phyloP scores from a whole-genome alignment of 2,329 filamentous ascomycete species.

The Lasiodiplodia sp. region DNA sequence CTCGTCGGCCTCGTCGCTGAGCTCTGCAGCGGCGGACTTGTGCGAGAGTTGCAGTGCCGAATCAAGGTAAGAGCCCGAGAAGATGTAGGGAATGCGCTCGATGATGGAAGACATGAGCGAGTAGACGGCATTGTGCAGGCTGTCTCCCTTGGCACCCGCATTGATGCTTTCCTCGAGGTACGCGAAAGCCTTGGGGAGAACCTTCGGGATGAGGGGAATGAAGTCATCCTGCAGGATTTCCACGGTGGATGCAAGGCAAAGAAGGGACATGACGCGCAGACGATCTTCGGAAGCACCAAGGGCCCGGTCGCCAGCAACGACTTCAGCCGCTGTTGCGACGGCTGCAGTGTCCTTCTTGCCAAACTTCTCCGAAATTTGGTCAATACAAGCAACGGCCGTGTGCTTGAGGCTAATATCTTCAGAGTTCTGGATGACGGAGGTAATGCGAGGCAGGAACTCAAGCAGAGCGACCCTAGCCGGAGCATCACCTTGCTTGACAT shows the following conservation, averaged over 20 bases:
- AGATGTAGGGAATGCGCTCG: conserved; percentile 87
- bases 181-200: conserved; percentile 73
- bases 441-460: conserved; percentile 80
- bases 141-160: conserved; percentile 60
- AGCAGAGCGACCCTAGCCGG: conserved; percentile 75
- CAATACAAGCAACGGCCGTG: conserved; percentile 86
- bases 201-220: conserved; percentile 79
- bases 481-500: conserved; percentile 73
- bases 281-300: conserved; percentile 76
- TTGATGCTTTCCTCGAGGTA: conserved; percentile 73
- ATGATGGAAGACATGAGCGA: conserved; percentile 80
- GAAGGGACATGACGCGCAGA: conserved; percentile 81
- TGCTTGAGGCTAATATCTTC: conserved; percentile 79
- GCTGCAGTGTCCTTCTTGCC: conserved; percentile 87
- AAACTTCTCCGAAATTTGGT: conserved; percentile 93
- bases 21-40: conserved; percentile 68
- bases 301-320: conserved; percentile 77
- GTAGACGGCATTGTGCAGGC: conserved; percentile 83
- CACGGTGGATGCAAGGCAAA: conserved; percentile 88
- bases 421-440: conserved; percentile 76
- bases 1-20: conserved; percentile 69
- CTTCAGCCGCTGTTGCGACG: conserved; percentile 76
- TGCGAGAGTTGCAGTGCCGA: conserved; percentile 76
- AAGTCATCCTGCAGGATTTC: conserved; percentile 88
- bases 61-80: conserved; percentile 77